These are phyloP conservation scores for Dendrocalamus sinicus DNA, from an alignment of 176 grass and related monocot species.

Conservation along the genomic window DNA sequence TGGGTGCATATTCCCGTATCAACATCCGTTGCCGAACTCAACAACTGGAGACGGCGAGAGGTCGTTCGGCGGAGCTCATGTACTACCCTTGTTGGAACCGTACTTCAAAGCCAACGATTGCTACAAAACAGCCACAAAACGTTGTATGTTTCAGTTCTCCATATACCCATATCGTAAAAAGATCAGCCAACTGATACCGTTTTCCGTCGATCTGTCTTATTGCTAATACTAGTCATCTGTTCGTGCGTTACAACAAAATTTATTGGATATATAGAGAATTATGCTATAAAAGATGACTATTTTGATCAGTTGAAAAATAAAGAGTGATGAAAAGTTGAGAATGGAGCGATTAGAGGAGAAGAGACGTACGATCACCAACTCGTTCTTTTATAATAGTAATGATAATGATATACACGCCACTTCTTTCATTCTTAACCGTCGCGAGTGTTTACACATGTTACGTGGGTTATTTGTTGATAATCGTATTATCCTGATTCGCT, in stretches of 20 bases:
- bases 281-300: no score
- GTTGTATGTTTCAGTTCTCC: neutral
- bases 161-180: neutral
- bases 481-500: neutral
- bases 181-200: neutral
- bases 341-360: no score
- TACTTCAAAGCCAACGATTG: neutral
- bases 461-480: neutral
- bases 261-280: no score
- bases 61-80: slow-evolving; percentile 16
- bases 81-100: neutral
- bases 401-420: no score
- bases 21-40: slow-evolving; percentile 8
- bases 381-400: no score
- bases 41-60: slow-evolving; percentile 32
- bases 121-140: neutral
- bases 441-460: neutral
- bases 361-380: no score
- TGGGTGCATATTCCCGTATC: neutral
- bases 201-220: neutral
- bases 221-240: neutral
- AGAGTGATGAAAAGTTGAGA: no score
- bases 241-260: no score
- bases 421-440: neutral
- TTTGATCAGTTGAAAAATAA: no score